Percentiles rank a stretch among this genome's conserved stretches.
Conservation (phyloP, 768 basidiomycete genomes). For the Macrocybe gigantea region DNA sequence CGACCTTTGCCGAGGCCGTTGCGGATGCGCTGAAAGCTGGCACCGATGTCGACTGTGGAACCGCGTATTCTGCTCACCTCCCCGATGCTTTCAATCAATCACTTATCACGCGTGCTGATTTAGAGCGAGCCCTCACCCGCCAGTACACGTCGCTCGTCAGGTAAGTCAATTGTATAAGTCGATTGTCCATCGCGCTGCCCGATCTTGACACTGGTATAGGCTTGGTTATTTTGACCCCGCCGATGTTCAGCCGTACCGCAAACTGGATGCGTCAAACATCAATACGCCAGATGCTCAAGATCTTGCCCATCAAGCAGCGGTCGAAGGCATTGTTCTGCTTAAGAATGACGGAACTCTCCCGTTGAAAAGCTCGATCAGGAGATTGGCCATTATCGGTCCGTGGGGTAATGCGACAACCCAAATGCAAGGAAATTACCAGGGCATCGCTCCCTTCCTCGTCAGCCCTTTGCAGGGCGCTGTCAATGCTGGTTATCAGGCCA, state of each 20-base stretch:
- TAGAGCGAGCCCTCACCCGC: slow-evolving; percentile 36
- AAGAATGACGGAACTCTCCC: slow-evolving; percentile 63
- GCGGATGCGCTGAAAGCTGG: slow-evolving; percentile 47
- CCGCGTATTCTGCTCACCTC: slow-evolving; percentile 37
- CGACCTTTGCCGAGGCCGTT: slow-evolving; percentile 38
- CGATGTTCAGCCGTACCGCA: slow-evolving; percentile 42
- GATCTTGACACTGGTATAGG: slow-evolving; percentile 18
- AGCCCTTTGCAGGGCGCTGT: slow-evolving; percentile 45
- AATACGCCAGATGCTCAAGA: slow-evolving; percentile 40
- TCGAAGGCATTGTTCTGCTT: slow-evolving; percentile 51
- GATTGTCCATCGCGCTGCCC: slow-evolving; percentile 1
- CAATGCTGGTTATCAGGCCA: slow-evolving; percentile 39
- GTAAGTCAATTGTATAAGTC: slow-evolving; percentile 19
- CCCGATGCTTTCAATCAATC: slow-evolving; percentile 42
- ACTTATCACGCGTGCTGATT: slow-evolving; percentile 36
- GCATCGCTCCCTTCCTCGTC: slow-evolving; percentile 48
- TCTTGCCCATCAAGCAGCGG: slow-evolving; percentile 45
- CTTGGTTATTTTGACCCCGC: slow-evolving; percentile 55
- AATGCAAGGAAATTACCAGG: slow-evolving; percentile 56
- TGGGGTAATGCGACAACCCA: slow-evolving; percentile 50
- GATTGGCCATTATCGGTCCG: slow-evolving; percentile 54
- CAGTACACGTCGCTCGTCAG: slow-evolving; percentile 50
- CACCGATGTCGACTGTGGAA: slow-evolving; percentile 52
- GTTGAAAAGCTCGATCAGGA: slow-evolving; percentile 35
- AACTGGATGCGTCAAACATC: slow-evolving; percentile 42